Conservation (phyloP, 768 basidiomycete genomes). For the Leucocoprinus leucothites region DNA sequence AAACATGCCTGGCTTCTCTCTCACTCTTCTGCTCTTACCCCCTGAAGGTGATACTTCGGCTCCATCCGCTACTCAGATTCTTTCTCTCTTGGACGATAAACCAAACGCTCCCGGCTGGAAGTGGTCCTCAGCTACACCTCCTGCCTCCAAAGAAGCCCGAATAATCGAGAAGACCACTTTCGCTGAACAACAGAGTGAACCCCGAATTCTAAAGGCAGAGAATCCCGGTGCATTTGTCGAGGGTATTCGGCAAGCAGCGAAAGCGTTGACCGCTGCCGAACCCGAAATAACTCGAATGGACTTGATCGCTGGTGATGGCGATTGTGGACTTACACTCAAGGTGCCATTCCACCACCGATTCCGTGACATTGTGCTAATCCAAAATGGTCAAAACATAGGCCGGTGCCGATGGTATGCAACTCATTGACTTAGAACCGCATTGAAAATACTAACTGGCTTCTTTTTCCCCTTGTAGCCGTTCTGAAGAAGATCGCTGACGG, state of each 20-base stretch:
- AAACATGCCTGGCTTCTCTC: slow-evolving; percentile 91
- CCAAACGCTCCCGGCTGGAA: slow-evolving; percentile 82
- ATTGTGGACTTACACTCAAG: slow-evolving; percentile 53
- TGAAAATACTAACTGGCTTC: background rate
- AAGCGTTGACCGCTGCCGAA: slow-evolving; percentile 72
- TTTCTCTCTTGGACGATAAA: slow-evolving; percentile 68
- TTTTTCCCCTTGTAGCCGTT: slow-evolving; percentile 41
- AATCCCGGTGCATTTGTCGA: slow-evolving; percentile 50
- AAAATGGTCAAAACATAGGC: slow-evolving; percentile 29
- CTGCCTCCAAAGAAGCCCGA: slow-evolving; percentile 23
- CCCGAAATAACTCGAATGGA: slow-evolving; percentile 92
- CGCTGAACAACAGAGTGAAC: slow-evolving; percentile 8
- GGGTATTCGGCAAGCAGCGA: slow-evolving; percentile 56
- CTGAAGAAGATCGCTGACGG: slow-evolving; percentile 54
- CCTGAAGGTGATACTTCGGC: slow-evolving; percentile 32
- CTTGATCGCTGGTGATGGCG: slow-evolving; percentile 88
- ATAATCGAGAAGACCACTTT: background rate
- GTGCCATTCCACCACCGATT: slow-evolving; percentile 17
- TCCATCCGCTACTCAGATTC: slow-evolving; percentile 39
- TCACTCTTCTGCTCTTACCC: slow-evolving; percentile 79
- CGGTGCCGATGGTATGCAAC: slow-evolving; percentile 62
- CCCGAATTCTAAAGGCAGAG: slow-evolving; percentile 22
- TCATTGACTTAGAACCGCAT: background rate
- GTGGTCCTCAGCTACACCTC: slow-evolving; percentile 55
- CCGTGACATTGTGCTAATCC: background rate